Percentiles rank a stretch among this genome's conserved stretches.
Evolutionary conservation across 1,284 basidiomycete genomes (phyloP).

Genomic region (Fistulinella cinereoalba): DNA sequence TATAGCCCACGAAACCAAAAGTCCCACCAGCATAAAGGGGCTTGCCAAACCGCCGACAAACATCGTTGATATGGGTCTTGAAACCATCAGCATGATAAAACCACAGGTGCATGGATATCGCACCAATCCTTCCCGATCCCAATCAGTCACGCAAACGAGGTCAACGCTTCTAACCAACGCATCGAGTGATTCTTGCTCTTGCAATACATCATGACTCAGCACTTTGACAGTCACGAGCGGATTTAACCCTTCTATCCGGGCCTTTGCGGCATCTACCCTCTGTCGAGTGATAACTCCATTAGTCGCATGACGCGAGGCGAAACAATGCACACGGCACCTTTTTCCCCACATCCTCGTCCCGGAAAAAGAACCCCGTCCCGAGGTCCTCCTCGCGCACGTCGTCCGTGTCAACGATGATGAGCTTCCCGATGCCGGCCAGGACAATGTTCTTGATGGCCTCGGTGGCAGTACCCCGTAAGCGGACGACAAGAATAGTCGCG

Average conservation of each 20-base stretch:
- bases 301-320: conserved; percentile 40
- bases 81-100: conserved; percentile 12
- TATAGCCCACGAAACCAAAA: conserved; percentile 91
- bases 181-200: conserved; percentile 56
- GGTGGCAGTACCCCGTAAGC: conserved; percentile 84
- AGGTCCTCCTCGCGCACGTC: conserved; percentile 76
- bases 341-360: conserved; percentile 88
- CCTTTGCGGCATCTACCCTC: conserved; percentile 82
- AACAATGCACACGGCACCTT: conserved; percentile 52
- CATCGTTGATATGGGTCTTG: conserved; percentile 75
- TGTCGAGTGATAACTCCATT: conserved; percentile 35
- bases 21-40: conserved; percentile 88
- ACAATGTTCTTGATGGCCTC: conserved; percentile 96
- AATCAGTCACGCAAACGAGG: conserved; percentile 83
- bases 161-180: conserved; percentile 64
- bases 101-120: conserved; percentile 36
- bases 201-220: conserved; percentile 48
- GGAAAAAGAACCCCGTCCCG: conserved; percentile 90
- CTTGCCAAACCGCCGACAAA: conserved; percentile 67
- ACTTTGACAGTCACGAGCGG: conserved; percentile 84
- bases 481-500: conserved; percentile 85
- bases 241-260: conserved; percentile 86
- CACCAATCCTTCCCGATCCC: conserved; percentile 66
- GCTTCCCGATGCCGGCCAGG: conserved; percentile 71
- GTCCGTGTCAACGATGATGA: conserved; percentile 65